Percentiles rank a stretch among this genome's conserved stretches.
Evolutionary conservation across 257 asterid species (phyloP).

Genomic region (Verbascum thapsus): DNA sequence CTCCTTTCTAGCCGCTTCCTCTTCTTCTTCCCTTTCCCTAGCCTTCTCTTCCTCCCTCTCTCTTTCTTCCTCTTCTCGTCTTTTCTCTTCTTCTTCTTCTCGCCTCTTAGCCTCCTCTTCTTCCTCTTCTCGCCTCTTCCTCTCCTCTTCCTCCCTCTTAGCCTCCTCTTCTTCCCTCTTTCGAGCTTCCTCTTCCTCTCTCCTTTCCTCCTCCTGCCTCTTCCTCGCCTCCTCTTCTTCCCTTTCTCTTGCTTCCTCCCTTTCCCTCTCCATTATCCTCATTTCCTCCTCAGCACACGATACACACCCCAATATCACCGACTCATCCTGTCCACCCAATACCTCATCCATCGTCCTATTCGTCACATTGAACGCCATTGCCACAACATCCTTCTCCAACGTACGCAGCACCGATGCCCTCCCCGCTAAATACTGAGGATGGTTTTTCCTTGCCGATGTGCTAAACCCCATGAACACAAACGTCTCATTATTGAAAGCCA

Average conservation of each 20-base stretch:
- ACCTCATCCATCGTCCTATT: constrained; percentile 50
- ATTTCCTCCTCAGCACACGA: constrained; percentile 87
- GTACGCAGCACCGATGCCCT: constrained; percentile 62
- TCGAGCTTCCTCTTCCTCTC: constrained; percentile 13
- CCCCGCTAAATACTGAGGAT: constrained; percentile 76
- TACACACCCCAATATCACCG: constrained; percentile 59
- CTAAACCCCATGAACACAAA: constrained; percentile 80
- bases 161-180: neutral
- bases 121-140: neutral
- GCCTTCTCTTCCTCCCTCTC: constrained; percentile 13
- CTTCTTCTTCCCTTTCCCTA: neutral
- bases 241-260: constrained; percentile 41
- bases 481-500: constrained; percentile 69
- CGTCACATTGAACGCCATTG: constrained; percentile 45
- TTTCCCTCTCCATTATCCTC: constrained; percentile 56
- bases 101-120: neutral
- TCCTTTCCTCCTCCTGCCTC: neutral
- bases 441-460: constrained; percentile 46
- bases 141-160: constrained; percentile 12
- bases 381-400: constrained; percentile 54
- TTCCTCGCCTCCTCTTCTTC: constrained; percentile 32
- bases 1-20: constrained; percentile 5
- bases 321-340: constrained; percentile 40
- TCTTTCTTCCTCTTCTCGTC: constrained; percentile 11
- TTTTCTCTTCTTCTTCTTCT: constrained; percentile 8